Conservation (phyloP, 129 eudicot species). For the Lactuca sativa region DNA sequence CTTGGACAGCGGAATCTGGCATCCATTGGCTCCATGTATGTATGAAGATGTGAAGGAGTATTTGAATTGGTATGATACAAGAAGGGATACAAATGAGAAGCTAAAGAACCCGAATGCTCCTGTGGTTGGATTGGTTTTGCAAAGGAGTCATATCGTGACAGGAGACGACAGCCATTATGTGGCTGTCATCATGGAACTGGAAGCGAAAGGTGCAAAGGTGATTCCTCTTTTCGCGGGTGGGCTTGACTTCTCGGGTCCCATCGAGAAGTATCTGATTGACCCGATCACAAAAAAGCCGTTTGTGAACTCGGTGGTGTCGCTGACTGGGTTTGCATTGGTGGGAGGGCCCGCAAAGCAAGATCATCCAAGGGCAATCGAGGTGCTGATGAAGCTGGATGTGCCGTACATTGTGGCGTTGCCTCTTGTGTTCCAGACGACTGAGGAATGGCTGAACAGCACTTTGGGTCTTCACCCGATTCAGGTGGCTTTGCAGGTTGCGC, state of each 20-base stretch:
- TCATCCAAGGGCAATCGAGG: conserved; percentile 94
- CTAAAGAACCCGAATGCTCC: conserved; percentile 73
- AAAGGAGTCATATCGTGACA: conserved; percentile 96
- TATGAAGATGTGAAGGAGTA: conserved; percentile 99
- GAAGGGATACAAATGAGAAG: conserved; percentile 87
- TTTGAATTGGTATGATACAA: conserved; percentile 94
- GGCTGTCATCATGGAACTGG: conserved; percentile 98
- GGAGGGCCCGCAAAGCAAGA: conserved; percentile 99
- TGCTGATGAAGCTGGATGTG: conserved; percentile 90
- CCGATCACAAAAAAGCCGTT: conserved; percentile 89
- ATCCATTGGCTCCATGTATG: conserved; percentile 98
- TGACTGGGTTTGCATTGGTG: conserved; percentile 96
- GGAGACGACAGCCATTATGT: conserved; percentile 98
- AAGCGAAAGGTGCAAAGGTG: conserved; percentile 94
- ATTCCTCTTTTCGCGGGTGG: conserved; percentile 97
- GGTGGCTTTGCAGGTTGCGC: conserved; percentile 98
- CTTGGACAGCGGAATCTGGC: conserved; percentile 96
- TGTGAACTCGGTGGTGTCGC: conserved; percentile 80
- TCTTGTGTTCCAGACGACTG: conserved; percentile 96
- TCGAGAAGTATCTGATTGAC: conserved; percentile 75
- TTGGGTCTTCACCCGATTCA: conserved; percentile 98
- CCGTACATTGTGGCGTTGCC: conserved; percentile 95
- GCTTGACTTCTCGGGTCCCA: conserved; percentile 95
- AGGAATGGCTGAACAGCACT: conserved; percentile 98
- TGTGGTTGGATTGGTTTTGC: conserved; percentile 75